Evolutionary conservation across 345 rosid genomes (phyloP).

Genomic region (Salix brachista): DNA sequence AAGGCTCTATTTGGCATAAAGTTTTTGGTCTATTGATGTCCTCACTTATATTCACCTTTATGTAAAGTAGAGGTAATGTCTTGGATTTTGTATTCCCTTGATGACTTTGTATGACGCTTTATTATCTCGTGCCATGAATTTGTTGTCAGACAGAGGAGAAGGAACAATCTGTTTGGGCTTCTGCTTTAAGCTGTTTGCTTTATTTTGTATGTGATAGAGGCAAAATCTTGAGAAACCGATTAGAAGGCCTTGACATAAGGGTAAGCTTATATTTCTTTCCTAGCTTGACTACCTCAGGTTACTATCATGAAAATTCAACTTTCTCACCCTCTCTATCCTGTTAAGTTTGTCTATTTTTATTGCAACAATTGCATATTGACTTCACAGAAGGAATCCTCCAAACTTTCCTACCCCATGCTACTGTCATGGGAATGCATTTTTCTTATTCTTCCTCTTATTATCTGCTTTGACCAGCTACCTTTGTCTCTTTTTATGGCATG

Average conservation of each 20-base stretch:
- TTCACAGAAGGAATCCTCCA: background rate
- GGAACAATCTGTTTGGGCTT: slow-evolving; percentile 94
- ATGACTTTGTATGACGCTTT: background rate
- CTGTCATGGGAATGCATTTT: background rate
- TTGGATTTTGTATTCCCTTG: background rate
- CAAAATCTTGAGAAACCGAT: slow-evolving; percentile 64
- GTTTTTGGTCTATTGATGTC: background rate
- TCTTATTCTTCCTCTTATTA: background rate
- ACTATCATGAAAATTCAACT: background rate
- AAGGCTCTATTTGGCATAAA: slow-evolving; percentile 4
- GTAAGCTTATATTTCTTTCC: slow-evolving; percentile 42
- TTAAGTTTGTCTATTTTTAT: background rate
- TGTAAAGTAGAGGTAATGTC: background rate
- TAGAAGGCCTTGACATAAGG: slow-evolving; percentile 97
- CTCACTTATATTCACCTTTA: slow-evolving; percentile 9
- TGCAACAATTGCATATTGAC: background rate
- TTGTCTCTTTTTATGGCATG: background rate
- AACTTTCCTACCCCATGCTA: background rate
- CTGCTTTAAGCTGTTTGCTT: slow-evolving; percentile 92
- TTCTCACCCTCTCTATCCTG: background rate
- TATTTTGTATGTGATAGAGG: slow-evolving; percentile 93
- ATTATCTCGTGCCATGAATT: background rate
- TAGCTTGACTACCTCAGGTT: background rate
- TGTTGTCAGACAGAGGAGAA: slow-evolving; percentile 64
- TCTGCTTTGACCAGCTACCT: background rate